Evolutionary conservation across 2,329 filamentous ascomycete species (phyloP), one percentile per base, ranked within the genome.

Genomic region (Dactylella cylindrospora): DNA sequence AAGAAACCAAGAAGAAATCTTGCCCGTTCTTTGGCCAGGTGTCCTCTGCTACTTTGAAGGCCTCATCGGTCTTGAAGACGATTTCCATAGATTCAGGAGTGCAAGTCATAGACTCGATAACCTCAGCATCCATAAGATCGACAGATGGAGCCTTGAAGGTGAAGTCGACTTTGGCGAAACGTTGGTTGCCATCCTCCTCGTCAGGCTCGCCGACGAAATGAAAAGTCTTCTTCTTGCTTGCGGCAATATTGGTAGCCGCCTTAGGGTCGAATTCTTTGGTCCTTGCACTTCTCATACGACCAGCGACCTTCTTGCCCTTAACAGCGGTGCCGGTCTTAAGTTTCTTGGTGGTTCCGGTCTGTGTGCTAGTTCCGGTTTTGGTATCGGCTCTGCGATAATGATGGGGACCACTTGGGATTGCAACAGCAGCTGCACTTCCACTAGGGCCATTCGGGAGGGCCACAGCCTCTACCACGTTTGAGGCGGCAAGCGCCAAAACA

Each of bases 21-120:
- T 47, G 29, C 10, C 43, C 43, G 28, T 47, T 26, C n/a, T 47
- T 47, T 13, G 43, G 45, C 45, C 45, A 49, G 7, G 45, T 49
- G 39, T 28, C 33, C 12, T 49, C 45, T 5, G 39, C 32, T 13
- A 49, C 19, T 8, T 49, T 25, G n/a, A 39, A 49, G n/a, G 32
- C 32, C 15, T 49, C 45, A 9, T 49, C 45, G 10, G 45, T 49
- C 13, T 49, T 49, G 32, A 49, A 39, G 2, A 22, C 9, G 6
- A 49, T 39, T 17, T 25, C n/a, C 32, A 49, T 39, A 1, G 45
- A 38, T 26, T 39, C 31, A 3, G 32, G 45, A 3, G 32, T 49
- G 23, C 32, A 49, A n/a, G 31, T 39, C 8, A 49, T 32, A 23
- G 32, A 38, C 19, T 38, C 22, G 17, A 49, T 15, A 13, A 29